These are phyloP conservation scores for Bremia lactucae DNA, from an alignment of 352 stramenopile species.

Conservation along the genomic window DNA sequence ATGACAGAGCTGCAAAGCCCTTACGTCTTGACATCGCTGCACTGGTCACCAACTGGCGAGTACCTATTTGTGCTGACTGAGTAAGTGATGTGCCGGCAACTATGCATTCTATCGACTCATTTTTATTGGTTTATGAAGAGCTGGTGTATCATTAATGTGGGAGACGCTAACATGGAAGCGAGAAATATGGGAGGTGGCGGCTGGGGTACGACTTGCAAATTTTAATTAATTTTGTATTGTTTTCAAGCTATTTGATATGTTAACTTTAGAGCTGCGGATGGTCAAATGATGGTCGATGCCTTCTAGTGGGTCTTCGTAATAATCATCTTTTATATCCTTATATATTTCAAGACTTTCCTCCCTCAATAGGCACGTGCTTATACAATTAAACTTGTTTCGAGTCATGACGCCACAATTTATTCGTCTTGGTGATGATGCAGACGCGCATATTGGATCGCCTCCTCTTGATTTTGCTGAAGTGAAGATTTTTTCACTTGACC, in stretches of 20 bases:
- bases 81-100: slow-evolving; percentile 19
- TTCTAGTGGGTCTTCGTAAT: slow-evolving; percentile 58
- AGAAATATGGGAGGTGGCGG: slow-evolving; percentile 65
- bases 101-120: neutral
- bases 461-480: slow-evolving; percentile 59
- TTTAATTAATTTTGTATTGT: neutral
- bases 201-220: slow-evolving; percentile 24
- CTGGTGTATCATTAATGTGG: slow-evolving; percentile 60
- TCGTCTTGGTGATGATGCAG: slow-evolving; percentile 12
- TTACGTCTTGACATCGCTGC: slow-evolving; percentile 32
- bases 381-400: neutral
- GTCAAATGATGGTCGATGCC: slow-evolving; percentile 55
- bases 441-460: slow-evolving; percentile 62
- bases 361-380: slow-evolving; percentile 38
- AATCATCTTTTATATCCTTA: slow-evolving; percentile 57
- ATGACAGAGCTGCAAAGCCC: slow-evolving; percentile 53
- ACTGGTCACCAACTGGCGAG: slow-evolving; percentile 76
- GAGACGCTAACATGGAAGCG: slow-evolving; percentile 71
- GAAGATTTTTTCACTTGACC: slow-evolving; percentile 42
- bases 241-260: neutral
- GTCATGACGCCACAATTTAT: slow-evolving; percentile 1
- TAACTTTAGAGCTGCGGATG: slow-evolving; percentile 46
- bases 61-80: slow-evolving; percentile 69
- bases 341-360: slow-evolving; percentile 42
- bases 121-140: slow-evolving; percentile 15